phyloP scores from a whole-genome alignment of 2,329 filamentous ascomycete genomes.

The Cercospora zeae-maydis region DNA sequence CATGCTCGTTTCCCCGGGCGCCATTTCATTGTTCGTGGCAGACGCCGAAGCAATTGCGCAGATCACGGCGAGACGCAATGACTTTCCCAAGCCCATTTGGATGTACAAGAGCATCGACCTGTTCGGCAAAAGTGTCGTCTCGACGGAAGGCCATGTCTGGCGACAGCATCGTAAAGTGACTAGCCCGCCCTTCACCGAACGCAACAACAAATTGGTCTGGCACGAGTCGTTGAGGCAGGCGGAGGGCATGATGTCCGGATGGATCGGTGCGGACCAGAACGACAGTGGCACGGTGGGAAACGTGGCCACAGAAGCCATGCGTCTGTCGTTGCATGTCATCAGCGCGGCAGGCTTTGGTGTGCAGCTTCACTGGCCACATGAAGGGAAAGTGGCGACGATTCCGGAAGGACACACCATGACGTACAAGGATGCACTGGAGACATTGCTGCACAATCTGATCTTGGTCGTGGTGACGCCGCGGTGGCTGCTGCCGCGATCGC shows the following conservation, averaged over 20 bases:
- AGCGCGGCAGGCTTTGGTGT: conserved; percentile 69
- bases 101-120: conserved; percentile 59
- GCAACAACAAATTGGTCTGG: conserved; percentile 67
- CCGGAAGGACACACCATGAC: conserved; percentile 58
- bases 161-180: conserved; percentile 69
- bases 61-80: conserved; percentile 62
- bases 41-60: conserved; percentile 64
- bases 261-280: conserved; percentile 47
- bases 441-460: conserved; percentile 61
- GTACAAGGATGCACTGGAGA: conserved; percentile 61
- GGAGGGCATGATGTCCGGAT: conserved; percentile 57
- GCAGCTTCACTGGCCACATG: conserved; percentile 56
- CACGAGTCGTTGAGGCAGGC: conserved; percentile 62
- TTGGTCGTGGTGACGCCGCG: conserved; percentile 58
- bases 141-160: conserved; percentile 67
- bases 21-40: conserved; percentile 54
- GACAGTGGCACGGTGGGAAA: conserved; percentile 52
- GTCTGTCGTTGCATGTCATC: conserved; percentile 56
- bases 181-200: conserved; percentile 70
- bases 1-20: conserved; percentile 58
- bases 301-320: conserved; percentile 64
- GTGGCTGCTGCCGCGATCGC: conserved; percentile 53
- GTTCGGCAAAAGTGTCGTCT: conserved; percentile 69
- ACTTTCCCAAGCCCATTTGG: conserved; percentile 66
- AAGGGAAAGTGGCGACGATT: conserved; percentile 41